Percentiles rank a stretch among this genome's conserved stretches.
Conservation (phyloP, 352 stramenopile genomes). For the Phytophthora pisi region DNA sequence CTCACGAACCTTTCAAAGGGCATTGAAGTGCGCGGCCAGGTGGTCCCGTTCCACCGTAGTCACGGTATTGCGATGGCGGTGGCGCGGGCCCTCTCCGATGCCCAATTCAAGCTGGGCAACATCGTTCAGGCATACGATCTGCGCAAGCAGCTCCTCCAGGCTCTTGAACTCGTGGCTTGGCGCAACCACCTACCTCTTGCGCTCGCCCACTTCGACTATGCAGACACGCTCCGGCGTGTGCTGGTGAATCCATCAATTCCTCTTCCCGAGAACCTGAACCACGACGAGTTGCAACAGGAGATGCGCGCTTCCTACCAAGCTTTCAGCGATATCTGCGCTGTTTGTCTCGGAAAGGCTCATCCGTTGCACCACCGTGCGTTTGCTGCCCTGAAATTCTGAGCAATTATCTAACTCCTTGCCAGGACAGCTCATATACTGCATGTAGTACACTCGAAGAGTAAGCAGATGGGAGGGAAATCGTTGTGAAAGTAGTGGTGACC, state of each 20-base stretch:
- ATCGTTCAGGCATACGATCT: slow-evolving; percentile 36
- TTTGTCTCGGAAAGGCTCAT: slow-evolving; percentile 39
- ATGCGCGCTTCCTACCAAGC: slow-evolving; percentile 42
- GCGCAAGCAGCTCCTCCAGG: slow-evolving; percentile 31
- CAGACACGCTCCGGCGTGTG: slow-evolving; percentile 39
- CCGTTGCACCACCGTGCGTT: slow-evolving; percentile 36
- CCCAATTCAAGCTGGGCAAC: slow-evolving; percentile 47
- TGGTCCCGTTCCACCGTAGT: slow-evolving; percentile 39
- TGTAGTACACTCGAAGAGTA: slow-evolving; percentile 2
- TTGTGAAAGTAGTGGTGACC: slow-evolving; percentile 9
- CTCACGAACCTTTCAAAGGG: slow-evolving; percentile 25
- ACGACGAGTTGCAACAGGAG: slow-evolving; percentile 31
- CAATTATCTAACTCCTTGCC: slow-evolving; percentile 13
- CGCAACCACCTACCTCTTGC: slow-evolving; percentile 42
- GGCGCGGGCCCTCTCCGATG: slow-evolving; percentile 40
- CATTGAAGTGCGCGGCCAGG: slow-evolving; percentile 30
- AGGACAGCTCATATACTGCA: not conserved
- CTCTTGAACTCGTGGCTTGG: slow-evolving; percentile 35
- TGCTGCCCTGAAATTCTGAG: slow-evolving; percentile 35
- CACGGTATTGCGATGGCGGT: slow-evolving; percentile 42
- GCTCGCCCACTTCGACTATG: slow-evolving; percentile 49
- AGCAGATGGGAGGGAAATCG: slow-evolving; percentile 2
- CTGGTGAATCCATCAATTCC: slow-evolving; percentile 21
- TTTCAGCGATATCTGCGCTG: slow-evolving; percentile 39
- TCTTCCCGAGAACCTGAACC: slow-evolving; percentile 26